Conservation (phyloP, 2,329 filamentous ascomycete genomes). For the Ceratocystis cacaofunesta region DNA sequence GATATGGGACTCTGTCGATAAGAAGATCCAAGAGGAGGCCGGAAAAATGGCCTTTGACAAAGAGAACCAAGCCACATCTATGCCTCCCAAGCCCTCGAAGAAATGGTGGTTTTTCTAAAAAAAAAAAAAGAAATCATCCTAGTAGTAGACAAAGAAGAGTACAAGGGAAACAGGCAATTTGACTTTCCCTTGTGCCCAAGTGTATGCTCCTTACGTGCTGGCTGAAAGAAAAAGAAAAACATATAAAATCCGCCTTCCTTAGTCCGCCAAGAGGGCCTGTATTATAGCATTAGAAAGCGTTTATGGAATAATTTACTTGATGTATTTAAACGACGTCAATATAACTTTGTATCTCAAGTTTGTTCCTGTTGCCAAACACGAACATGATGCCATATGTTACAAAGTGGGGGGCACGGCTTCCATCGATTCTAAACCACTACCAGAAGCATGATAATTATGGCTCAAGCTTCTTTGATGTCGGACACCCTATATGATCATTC, state of each 20-base stretch:
- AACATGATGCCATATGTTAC: background rate
- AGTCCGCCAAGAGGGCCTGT: constrained; percentile 18
- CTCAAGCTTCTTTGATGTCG: background rate
- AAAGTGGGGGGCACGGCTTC: background rate
- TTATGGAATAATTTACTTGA: constrained; percentile 23
- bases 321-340: constrained; percentile 18
- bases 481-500: background rate
- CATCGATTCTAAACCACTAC: background rate
- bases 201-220: background rate
- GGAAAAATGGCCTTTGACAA: constrained; percentile 5
- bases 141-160: background rate
- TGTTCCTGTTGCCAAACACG: background rate
- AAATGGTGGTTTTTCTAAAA: constrained; percentile 16
- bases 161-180: background rate
- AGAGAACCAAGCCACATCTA: constrained; percentile 2
- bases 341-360: background rate
- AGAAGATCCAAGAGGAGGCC: constrained; percentile 16
- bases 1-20: constrained; percentile 18
- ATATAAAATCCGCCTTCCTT: background rate
- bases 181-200: background rate
- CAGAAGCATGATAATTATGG: background rate
- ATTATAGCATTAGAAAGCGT: constrained; percentile 31
- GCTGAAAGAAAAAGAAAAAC: background rate
- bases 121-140: background rate
- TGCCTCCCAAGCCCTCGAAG: constrained; percentile 19